Percentiles rank a stretch among this genome's conserved stretches.
Conservation (phyloP, 257 asterid species). For the Penstemon barbatus region DNA sequence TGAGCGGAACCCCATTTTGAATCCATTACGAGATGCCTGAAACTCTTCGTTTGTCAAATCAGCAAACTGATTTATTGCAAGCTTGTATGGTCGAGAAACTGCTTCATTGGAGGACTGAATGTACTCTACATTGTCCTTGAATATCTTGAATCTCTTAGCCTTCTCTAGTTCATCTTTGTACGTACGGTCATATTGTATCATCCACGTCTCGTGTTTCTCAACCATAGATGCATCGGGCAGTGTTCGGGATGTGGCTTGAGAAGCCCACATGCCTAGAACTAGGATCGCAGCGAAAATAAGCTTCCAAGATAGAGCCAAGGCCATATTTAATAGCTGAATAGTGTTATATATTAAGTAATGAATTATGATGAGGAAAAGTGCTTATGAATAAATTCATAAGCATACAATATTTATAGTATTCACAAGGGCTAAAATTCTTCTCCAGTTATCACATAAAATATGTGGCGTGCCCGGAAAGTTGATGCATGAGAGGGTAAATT, state of each 20-base stretch:
- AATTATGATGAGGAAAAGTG: too few relatives aligned
- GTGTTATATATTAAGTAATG: background rate
- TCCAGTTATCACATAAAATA: too few relatives aligned
- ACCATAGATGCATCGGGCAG: slow-evolving; percentile 27
- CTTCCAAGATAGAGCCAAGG: slow-evolving; percentile 20
- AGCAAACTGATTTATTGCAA: too few relatives aligned
- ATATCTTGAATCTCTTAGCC: too few relatives aligned
- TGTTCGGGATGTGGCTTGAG: slow-evolving; percentile 29
- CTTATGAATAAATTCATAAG: too few relatives aligned
- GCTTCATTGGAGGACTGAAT: too few relatives aligned
- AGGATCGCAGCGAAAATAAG: slow-evolving; percentile 23
- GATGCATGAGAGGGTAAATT: too few relatives aligned
- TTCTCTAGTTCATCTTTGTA: slow-evolving; percentile 33
- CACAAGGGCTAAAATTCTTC: too few relatives aligned
- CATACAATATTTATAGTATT: slow-evolving; percentile 4
- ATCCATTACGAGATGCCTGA: slow-evolving; percentile 32
- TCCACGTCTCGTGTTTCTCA: slow-evolving; percentile 39
- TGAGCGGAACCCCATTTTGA: slow-evolving; percentile 6
- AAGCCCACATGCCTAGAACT: slow-evolving; percentile 30
- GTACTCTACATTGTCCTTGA: too few relatives aligned
- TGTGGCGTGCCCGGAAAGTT: too few relatives aligned
- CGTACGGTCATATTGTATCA: slow-evolving; percentile 33
- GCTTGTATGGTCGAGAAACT: too few relatives aligned
- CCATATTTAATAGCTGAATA: slow-evolving; percentile 19
- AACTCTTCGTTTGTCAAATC: slow-evolving; percentile 15